Evolutionary conservation across 352 stramenopile species (phyloP).

Genomic region (Stramenopiles sp.): DNA sequence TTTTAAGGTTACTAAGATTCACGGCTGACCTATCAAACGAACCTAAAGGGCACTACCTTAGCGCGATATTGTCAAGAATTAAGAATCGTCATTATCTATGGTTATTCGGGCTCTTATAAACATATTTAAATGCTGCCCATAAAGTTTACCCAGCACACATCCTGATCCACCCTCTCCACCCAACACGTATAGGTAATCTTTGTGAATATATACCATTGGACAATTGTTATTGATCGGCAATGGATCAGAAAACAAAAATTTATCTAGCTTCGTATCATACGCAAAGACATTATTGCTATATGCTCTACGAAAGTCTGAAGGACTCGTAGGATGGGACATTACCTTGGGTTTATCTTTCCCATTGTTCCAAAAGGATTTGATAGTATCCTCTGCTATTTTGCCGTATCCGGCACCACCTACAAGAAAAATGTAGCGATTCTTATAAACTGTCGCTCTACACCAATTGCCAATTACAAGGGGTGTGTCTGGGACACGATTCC

Average conservation of each 20-base stretch:
- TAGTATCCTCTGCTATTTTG: not conserved
- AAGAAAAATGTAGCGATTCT: not conserved
- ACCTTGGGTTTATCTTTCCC: not conserved
- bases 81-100: too few species aligned
- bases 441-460: not conserved
- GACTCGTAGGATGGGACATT: not conserved
- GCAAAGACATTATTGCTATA: not conserved
- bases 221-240: not conserved
- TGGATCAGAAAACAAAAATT: not conserved
- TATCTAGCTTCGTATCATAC: not conserved
- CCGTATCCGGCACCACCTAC: not conserved
- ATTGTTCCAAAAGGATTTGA: too few species aligned
- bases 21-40: too few species aligned
- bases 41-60: too few species aligned
- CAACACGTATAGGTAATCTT: not conserved
- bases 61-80: too few species aligned
- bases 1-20: too few species aligned
- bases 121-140: not conserved
- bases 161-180: not conserved
- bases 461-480: not conserved
- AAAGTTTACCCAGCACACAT: not conserved
- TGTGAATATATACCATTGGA: not conserved
- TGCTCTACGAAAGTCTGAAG: not conserved
- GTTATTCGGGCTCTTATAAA: too few species aligned
- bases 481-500: not conserved